A percentile compares a stretch with the other conserved stretches of the same genome.
Evolutionary conservation across 768 basidiomycete genomes (phyloP).

Genomic region (Terana coerulea): DNA sequence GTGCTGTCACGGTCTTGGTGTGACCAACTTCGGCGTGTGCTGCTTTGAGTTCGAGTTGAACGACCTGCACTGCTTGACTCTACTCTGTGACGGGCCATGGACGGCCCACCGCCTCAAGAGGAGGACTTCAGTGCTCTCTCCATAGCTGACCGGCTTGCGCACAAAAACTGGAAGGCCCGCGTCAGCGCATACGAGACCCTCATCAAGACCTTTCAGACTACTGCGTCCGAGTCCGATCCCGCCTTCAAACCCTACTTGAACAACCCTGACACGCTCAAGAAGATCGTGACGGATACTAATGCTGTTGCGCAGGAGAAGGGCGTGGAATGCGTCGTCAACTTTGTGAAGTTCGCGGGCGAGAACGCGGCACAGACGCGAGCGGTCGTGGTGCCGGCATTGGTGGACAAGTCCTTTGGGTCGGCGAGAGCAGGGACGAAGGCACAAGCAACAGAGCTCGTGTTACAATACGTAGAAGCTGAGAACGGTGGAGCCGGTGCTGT

Average conservation of each 20-base stretch:
- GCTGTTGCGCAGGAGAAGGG: constrained; percentile 99
- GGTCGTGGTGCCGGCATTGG: constrained; percentile 81
- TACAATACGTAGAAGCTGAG: constrained; percentile 93
- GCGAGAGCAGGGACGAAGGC: constrained; percentile 85
- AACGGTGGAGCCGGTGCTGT: constrained; percentile 84
- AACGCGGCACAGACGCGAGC: constrained; percentile 77
- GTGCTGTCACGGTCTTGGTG: neutral
- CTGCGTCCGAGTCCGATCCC: constrained; percentile 90
- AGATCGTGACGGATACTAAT: constrained; percentile 86
- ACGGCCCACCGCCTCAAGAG: constrained; percentile 87
- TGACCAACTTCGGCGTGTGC: neutral
- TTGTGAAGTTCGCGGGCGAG: constrained; percentile 92
- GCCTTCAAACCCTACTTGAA: constrained; percentile 87
- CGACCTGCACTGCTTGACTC: constrained; percentile 3
- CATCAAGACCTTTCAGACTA: constrained; percentile 81
- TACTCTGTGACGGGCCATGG: constrained; percentile 47
- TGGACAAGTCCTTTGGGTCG: constrained; percentile 95
- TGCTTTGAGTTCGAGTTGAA: neutral
- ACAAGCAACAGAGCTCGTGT: constrained; percentile 78
- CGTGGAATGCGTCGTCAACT: constrained; percentile 78
- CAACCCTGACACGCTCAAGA: constrained; percentile 77
- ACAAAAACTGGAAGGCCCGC: constrained; percentile 99
- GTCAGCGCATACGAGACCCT: constrained; percentile 89
- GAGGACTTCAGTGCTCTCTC: constrained; percentile 87
- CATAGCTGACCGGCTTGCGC: constrained; percentile 74